Evolutionary conservation across 805 yeast species (phyloP).

Genomic region (Cyberlindnera euphorbiiphila): DNA sequence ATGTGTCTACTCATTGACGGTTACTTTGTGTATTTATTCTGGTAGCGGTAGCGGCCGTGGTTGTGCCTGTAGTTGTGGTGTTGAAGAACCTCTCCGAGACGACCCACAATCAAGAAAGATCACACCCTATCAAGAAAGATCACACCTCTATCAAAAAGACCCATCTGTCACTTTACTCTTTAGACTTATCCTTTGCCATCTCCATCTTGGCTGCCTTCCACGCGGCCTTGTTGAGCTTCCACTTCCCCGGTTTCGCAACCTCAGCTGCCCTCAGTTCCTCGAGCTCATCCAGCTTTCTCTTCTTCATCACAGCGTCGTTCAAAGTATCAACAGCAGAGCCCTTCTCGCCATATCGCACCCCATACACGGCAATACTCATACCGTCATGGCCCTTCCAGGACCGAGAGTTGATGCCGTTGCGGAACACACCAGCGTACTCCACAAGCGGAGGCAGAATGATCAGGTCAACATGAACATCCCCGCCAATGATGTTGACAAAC

Average conservation of each 20-base stretch:
- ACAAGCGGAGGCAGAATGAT: constrained; percentile 65
- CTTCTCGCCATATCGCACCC: constrained; percentile 32
- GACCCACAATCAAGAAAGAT: too few species aligned
- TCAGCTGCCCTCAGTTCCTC: constrained; percentile 9
- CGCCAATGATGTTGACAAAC: constrained; percentile 28
- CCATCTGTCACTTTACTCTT: neutral
- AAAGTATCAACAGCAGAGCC: constrained; percentile 24
- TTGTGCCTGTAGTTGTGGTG: too few species aligned
- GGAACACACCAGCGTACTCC: constrained; percentile 59
- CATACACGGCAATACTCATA: constrained; percentile 58
- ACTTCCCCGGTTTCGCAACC: constrained; percentile 7
- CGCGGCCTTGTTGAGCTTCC: constrained; percentile 24
- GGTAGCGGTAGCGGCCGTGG: too few species aligned
- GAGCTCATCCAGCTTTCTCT: constrained; percentile 26
- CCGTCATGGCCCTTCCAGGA: constrained; percentile 84
- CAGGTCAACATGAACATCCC: constrained; percentile 33
- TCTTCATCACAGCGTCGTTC: constrained; percentile 15
- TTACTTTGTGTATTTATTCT: too few species aligned
- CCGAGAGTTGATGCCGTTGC: constrained; percentile 71
- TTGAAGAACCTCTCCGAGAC: too few species aligned
- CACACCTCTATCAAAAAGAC: too few species aligned
- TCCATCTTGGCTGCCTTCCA: constrained; percentile 20
- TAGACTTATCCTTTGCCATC: constrained; percentile 9
- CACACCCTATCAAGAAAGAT: too few species aligned
- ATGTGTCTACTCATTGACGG: too few species aligned